These are phyloP conservation scores for Solanum corneliomulleri DNA, from an alignment of 257 asterid species.

Conservation along the genomic window DNA sequence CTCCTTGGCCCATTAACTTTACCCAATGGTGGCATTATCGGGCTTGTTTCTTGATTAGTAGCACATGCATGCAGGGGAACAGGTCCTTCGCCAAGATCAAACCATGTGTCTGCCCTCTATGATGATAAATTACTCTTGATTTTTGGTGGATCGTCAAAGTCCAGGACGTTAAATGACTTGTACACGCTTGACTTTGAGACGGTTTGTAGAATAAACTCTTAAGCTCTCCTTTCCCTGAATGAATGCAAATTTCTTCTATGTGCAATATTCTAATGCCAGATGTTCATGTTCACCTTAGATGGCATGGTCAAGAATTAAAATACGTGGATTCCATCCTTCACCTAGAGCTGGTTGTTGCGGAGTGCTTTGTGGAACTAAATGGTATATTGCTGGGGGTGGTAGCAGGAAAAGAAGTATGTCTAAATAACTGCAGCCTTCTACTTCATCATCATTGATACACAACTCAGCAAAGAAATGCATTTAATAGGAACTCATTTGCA, in stretches of 20 bases:
- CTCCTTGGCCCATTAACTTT: background rate
- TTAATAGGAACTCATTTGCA: background rate
- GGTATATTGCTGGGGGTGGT: slow-evolving; percentile 98
- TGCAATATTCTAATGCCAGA: background rate
- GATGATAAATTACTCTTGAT: slow-evolving; percentile 75
- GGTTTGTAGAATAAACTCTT: slow-evolving; percentile 36
- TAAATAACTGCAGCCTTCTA: background rate
- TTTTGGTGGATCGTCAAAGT: slow-evolving; percentile 87
- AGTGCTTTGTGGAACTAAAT: slow-evolving; percentile 84
- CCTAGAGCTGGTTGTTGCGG: slow-evolving; percentile 99
- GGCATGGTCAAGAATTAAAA: slow-evolving; percentile 89
- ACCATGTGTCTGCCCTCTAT: slow-evolving; percentile 82
- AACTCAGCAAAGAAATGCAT: background rate
- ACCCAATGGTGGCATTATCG: background rate
- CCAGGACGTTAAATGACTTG: slow-evolving; percentile 84
- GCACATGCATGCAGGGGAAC: slow-evolving; percentile 50
- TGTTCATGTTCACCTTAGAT: slow-evolving; percentile 40
- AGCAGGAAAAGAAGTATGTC: slow-evolving; percentile 80
- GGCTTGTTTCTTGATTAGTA: background rate
- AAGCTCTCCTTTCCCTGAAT: background rate
- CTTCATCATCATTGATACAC: background rate
- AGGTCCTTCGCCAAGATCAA: slow-evolving; percentile 82
- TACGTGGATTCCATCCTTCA: slow-evolving; percentile 87
- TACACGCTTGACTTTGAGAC: slow-evolving; percentile 90
- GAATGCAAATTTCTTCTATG: background rate